A percentile compares a stretch with the other conserved stretches of the same genome.
Conservation (phyloP, 2,329 filamentous ascomycete species). For the Curvularia hawaiiensis region DNA sequence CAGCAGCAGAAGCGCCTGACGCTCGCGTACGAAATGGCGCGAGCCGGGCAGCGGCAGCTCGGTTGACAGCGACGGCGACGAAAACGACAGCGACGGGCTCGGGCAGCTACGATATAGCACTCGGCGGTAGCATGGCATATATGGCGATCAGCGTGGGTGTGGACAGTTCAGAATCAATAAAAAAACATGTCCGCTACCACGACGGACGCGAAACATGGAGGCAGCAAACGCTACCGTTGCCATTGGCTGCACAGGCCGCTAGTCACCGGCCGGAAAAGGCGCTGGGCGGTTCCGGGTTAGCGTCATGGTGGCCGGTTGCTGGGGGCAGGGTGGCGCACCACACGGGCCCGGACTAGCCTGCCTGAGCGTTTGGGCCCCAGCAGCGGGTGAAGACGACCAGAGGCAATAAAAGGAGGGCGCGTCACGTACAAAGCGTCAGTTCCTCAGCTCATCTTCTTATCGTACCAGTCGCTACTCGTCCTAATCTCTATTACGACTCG, state of each 20-base stretch:
- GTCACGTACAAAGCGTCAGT: constrained; percentile 7
- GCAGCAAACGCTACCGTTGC: constrained; percentile 13
- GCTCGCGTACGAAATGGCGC: not conserved
- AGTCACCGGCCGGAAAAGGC: constrained; percentile 4
- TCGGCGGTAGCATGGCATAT: not conserved
- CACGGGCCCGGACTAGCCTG: constrained; percentile 21
- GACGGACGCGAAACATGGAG: constrained; percentile 11
- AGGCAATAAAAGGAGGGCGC: constrained; percentile 27
- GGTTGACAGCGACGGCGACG: not conserved
- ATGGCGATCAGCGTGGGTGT: constrained; percentile 3
- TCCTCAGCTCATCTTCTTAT: constrained; percentile 2
- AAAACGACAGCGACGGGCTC: too few species aligned
- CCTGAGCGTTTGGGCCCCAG: constrained; percentile 20
- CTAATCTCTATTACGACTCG: constrained; percentile 15
- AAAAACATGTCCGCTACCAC: constrained; percentile 15
- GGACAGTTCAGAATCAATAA: constrained; percentile 8
- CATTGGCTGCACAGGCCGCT: constrained; percentile 21
- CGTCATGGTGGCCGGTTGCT: constrained; percentile 28
- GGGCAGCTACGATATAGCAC: not conserved
- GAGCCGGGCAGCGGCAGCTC: not conserved
- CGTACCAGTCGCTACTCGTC: constrained; percentile 20
- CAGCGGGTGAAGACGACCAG: constrained; percentile 14
- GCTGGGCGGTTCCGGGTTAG: constrained; percentile 3
- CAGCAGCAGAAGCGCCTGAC: not conserved
- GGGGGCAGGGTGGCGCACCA: constrained; percentile 29